phyloP scores from a whole-genome alignment of 106 monocot genomes.

The Dioscorea alata region DNA sequence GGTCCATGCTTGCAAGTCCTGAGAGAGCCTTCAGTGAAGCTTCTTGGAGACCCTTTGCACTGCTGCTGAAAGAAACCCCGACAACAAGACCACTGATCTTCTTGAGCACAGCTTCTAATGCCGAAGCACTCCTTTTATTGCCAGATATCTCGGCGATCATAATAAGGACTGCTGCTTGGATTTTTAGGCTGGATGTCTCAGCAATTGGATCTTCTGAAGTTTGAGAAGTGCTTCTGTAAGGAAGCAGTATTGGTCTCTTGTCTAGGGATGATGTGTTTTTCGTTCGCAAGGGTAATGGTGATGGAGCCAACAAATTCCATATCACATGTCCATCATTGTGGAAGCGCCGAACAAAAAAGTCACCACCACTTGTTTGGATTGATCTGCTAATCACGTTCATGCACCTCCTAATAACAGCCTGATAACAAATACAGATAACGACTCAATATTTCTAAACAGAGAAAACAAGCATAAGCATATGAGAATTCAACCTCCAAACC shows the following conservation, averaged over 20 bases:
- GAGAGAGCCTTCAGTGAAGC: constrained; percentile 57
- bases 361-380: constrained; percentile 65
- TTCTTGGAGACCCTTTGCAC: constrained; percentile 41
- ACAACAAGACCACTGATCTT: constrained; percentile 78
- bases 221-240: constrained; percentile 38
- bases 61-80: constrained; percentile 69
- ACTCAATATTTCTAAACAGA: too few relatives aligned
- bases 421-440: background rate
- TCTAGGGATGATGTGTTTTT: constrained; percentile 21
- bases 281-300: constrained; percentile 59
- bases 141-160: constrained; percentile 67
- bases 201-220: constrained; percentile 54
- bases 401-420: constrained; percentile 73
- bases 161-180: constrained; percentile 61
- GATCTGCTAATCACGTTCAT: constrained; percentile 40
- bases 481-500: too few relatives aligned
- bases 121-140: constrained; percentile 50
- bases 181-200: constrained; percentile 66
- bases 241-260: constrained; percentile 52
- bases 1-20: constrained; percentile 64
- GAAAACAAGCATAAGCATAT: too few relatives aligned
- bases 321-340: constrained; percentile 62
- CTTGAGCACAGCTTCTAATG: constrained; percentile 66
- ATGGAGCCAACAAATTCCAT: constrained; percentile 54
- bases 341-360: constrained; percentile 85